Evolutionary conservation across 116 monocot genomes (phyloP).

Genomic region (Posidonia oceanica): DNA sequence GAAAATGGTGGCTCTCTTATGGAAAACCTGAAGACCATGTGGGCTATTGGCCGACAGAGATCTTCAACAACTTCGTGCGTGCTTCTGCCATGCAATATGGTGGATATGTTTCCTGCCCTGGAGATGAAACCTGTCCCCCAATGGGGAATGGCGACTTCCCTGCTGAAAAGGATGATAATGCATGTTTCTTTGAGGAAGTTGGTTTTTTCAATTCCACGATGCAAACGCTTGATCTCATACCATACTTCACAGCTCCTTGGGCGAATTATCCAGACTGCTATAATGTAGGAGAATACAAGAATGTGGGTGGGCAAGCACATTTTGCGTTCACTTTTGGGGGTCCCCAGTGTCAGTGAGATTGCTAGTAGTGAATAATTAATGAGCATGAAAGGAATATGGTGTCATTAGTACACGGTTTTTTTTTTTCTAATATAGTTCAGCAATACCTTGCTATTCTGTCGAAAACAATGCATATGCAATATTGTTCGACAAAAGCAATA

Average conservation of each 20-base stretch:
- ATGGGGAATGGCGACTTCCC: conserved; percentile 2
- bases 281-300: background rate
- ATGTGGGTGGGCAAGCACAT: background rate
- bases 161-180: background rate
- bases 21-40: background rate
- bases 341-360: too few species aligned
- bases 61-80: background rate
- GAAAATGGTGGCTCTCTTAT: conserved; percentile 3
- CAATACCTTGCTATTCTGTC: too few species aligned
- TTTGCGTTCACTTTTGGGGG: background rate
- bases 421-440: too few species aligned
- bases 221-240: background rate
- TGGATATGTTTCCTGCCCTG: background rate
- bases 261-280: background rate
- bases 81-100: background rate
- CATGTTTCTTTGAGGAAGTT: background rate
- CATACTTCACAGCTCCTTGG: background rate
- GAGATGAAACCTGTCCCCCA: background rate
- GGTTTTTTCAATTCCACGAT: background rate
- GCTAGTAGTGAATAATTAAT: too few species aligned
- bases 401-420: too few species aligned
- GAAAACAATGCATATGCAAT: too few species aligned
- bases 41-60: background rate
- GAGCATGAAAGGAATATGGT: too few species aligned
- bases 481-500: too few species aligned